Evolutionary conservation across 2,329 filamentous ascomycete genomes (phyloP), one percentile per base, ranked within the genome.

Genomic region (Dothideomycetes sp.): DNA sequence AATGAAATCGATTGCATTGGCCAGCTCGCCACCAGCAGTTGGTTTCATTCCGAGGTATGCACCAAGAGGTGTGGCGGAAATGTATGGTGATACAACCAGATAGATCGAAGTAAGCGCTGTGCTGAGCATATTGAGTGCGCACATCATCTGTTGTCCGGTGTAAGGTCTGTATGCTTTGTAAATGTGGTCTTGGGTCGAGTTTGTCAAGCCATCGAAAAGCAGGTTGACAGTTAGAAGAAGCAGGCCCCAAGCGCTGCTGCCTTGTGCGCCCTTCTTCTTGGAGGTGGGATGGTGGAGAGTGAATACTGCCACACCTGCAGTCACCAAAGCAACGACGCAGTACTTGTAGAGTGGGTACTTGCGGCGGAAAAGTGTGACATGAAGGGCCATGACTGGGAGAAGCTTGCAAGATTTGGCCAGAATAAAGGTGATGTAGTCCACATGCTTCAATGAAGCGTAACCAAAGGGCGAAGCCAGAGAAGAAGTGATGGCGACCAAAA

Each of bases 121-220:
- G 52, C 77, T 82, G 62, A 96, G 82, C 42, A 94, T 68, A 60
- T 96, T 98, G 64, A 95, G 86, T 27, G 89, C 88, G 59, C 88
- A 93, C 91, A 98, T 98, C 91, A 98, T 98, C 73, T 98, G 91
- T 45, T 89, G 87, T 8, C 91, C 91, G 3, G 78, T 77, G 60
- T 91, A 95, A 11, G 81, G 79, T 49, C 77, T 78, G 64, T 87
- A 94, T 1, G 63, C 58, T 18, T 67, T 63, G 61, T 96, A 95
- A 61, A 98, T 86, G 62, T 94, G 80, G 63, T 98, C 91, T 69
- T 98, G 91, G 2, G 89, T 94, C 40, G 82, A 87, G 64, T 98
- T 98, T 45, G 89, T 96, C 40, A 98, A 71, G 49, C 91, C 91
- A 61, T 98, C 91, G 54, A 98, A 91, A 15, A 98, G 74, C 37